Evolutionary conservation across 768 basidiomycete species (phyloP).

Genomic region (Xanthoconium stramineum): DNA sequence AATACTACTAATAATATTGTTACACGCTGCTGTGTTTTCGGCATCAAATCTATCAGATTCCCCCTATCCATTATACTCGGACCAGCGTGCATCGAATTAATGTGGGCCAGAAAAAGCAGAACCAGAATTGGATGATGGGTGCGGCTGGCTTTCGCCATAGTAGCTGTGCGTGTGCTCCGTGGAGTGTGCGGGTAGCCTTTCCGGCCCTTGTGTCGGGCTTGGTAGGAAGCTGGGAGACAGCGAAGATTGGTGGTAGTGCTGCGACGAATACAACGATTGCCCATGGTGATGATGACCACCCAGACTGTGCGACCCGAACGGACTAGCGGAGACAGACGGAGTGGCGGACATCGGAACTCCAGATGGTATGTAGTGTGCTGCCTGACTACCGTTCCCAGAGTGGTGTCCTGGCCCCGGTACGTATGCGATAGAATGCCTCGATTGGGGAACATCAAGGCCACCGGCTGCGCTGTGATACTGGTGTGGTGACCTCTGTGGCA

Average conservation of each 20-base stretch:
- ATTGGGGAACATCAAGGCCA: constrained; percentile 27
- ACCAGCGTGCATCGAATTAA: constrained; percentile 12
- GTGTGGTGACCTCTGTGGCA: constrained; percentile 35
- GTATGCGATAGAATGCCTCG: constrained; percentile 39
- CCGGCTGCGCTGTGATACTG: constrained; percentile 24
- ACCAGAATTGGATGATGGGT: constrained; percentile 26
- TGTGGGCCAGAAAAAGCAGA: constrained; percentile 31
- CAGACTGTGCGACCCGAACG: constrained; percentile 28
- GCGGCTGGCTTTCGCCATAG: constrained; percentile 29
- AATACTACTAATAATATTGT: constrained; percentile 34
- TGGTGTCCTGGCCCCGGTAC: constrained; percentile 41
- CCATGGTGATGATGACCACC: constrained; percentile 27
- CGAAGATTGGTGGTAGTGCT: constrained; percentile 29
- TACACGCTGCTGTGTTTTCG: constrained; percentile 28
- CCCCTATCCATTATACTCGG: constrained; percentile 18
- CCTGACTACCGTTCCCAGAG: constrained; percentile 35
- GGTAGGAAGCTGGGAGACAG: constrained; percentile 29
- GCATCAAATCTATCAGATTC: constrained; percentile 17
- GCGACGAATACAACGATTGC: constrained; percentile 31
- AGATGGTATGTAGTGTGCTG: constrained; percentile 30
- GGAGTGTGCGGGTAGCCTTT: constrained; percentile 27
- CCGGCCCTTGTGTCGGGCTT: constrained; percentile 29
- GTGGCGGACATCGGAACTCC: constrained; percentile 52
- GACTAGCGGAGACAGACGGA: constrained; percentile 44
- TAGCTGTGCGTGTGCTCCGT: constrained; percentile 29